Percentiles rank a stretch among this genome's conserved stretches.
Evolutionary conservation across 1,284 basidiomycete species (phyloP).

Genomic region (Heimioporus punctisporus): DNA sequence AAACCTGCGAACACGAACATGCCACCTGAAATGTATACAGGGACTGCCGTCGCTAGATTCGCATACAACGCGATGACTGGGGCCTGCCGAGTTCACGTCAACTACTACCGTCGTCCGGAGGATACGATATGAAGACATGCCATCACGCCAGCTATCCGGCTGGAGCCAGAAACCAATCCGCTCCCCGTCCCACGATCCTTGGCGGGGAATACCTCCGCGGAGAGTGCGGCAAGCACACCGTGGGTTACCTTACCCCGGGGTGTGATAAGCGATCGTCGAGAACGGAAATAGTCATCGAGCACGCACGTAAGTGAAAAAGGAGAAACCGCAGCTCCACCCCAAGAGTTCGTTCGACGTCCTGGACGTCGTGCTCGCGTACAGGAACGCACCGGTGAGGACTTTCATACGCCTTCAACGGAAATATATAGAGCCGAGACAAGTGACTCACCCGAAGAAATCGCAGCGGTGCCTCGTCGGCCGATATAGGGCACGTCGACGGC

Average conservation of each 20-base stretch:
- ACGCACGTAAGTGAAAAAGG: slow-evolving; percentile 56
- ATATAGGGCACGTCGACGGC: slow-evolving; percentile 62
- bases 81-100: slow-evolving; percentile 43
- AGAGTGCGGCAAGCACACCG: slow-evolving; percentile 71
- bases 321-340: slow-evolving; percentile 79
- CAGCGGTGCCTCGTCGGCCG: slow-evolving; percentile 65
- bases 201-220: slow-evolving; percentile 69
- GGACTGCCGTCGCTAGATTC: slow-evolving; percentile 63
- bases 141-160: slow-evolving; percentile 66
- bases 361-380: slow-evolving; percentile 69
- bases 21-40: slow-evolving; percentile 85
- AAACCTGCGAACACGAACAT: too few relatives aligned
- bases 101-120: not conserved
- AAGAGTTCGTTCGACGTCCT: slow-evolving; percentile 61
- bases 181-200: slow-evolving; percentile 75
- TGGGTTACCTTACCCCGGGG: slow-evolving; percentile 26
- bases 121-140: slow-evolving; percentile 28
- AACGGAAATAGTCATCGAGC: not conserved
- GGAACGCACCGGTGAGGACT: slow-evolving; percentile 68
- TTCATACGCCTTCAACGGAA: slow-evolving; percentile 15
- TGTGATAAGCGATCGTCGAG: not conserved
- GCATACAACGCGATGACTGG: slow-evolving; percentile 77
- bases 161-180: slow-evolving; percentile 59
- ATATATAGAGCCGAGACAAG: not conserved
- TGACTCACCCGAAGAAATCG: slow-evolving; percentile 48